phyloP scores from a whole-genome alignment of 495 filamentous ascomycete species.

The Schizothecium vesticola region DNA sequence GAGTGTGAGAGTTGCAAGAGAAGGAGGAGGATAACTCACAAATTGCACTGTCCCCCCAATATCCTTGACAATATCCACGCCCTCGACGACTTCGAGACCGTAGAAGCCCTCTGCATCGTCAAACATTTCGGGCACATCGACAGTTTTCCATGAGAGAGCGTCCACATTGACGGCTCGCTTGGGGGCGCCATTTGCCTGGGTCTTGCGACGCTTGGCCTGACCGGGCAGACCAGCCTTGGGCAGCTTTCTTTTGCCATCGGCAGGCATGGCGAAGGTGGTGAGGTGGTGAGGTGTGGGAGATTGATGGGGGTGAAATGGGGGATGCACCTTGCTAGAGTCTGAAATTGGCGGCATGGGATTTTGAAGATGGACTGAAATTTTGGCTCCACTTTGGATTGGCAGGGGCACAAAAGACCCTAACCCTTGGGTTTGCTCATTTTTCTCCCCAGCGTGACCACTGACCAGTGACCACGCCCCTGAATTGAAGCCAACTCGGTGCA shows the following conservation, averaged over 20 bases:
- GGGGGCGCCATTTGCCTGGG: slow-evolving; percentile 8
- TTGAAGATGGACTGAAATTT: slow-evolving; percentile 15
- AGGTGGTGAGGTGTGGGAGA: background rate
- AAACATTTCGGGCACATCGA: slow-evolving; percentile 76
- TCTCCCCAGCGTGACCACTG: background rate
- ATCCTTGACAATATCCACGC: slow-evolving; percentile 70
- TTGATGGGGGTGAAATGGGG: background rate
- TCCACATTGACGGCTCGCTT: slow-evolving; percentile 48
- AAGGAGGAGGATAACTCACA: slow-evolving; percentile 29
- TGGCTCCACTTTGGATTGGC: slow-evolving; percentile 15
- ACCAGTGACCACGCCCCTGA: background rate
- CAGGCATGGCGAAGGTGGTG: slow-evolving; percentile 22
- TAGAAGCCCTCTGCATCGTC: slow-evolving; percentile 94
- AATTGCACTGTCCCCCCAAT: slow-evolving; percentile 45
- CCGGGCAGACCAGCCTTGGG: slow-evolving; percentile 22
- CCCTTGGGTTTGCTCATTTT: background rate
- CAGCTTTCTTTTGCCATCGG: slow-evolving; percentile 43
- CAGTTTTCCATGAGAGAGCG: slow-evolving; percentile 73
- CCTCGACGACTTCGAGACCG: slow-evolving; percentile 88
- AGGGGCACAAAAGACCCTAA: background rate
- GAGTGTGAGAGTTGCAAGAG: background rate
- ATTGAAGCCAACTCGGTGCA: background rate
- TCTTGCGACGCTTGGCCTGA: slow-evolving; percentile 46
- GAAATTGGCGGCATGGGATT: background rate
- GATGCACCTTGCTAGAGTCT: background rate